Base-by-base conservation (phyloP, 345 rosid genomes). In the Hypericum androsaemum region DNA sequence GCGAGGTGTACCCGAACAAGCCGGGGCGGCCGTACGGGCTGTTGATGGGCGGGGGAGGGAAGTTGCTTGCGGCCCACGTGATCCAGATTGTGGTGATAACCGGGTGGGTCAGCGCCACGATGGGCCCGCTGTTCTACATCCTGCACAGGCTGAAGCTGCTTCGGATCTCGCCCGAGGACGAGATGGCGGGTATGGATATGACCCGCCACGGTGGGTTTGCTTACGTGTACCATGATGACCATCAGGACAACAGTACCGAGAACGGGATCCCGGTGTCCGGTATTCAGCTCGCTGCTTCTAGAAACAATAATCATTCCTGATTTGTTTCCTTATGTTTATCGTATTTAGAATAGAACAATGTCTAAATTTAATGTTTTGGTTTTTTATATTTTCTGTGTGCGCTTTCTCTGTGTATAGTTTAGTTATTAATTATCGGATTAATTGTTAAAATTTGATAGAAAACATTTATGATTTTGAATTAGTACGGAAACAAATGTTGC, bases 11-110 rank as follows among this genome's bases (percentile, higher is more conserved):
- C 54, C 54, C 54, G 54, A n/a, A 14, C 15, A 13, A 32, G 7
- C 16, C 41, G 16, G 14, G 14, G 15, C 37, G 54, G 41, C 54
- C 54, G 40, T 51, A 51, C 16, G 54, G 54, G 41, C 41, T 51
- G 15, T 51, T 51, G 8, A 51, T 51, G 54, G 54, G 54, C 16
- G 54, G 54, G 15, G 54, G 54, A 11, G 54, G 54, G 16, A 51
- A n/a, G 54, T 41, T 51, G 7, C 12, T 51, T 7, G 54, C 54
- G 2, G 54, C 54, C 6, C 54, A 51, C 37, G 7, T 51, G 41
- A 36, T 51, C 13, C 54, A 51, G 41, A n/a, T 51, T 2, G 5
- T 51, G 54, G 54, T 51, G 41, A 51, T 51, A 35, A 13, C 11
- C 6, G 54, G 54, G 41, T 51, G 54, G 54, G 54, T 51, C 13